A percentile compares a stretch with the other conserved stretches of the same genome.
phyloP scores from a whole-genome alignment of 2,329 filamentous ascomycete genomes.

The Venturia asperata region DNA sequence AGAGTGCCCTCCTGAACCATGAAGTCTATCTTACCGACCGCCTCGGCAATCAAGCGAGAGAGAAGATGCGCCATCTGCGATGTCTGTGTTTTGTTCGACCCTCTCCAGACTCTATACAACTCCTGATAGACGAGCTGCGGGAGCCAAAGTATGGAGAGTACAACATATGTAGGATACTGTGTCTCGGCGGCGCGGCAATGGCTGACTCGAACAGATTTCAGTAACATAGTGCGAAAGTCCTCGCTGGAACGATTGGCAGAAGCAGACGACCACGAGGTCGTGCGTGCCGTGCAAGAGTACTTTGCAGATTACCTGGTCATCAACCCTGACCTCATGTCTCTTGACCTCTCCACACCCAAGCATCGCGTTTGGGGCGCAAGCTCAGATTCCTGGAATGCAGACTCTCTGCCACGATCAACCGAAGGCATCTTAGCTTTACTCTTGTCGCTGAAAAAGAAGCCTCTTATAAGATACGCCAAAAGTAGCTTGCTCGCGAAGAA shows the following conservation, averaged over 20 bases:
- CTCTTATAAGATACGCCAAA: constrained; percentile 86
- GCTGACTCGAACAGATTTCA: constrained; percentile 57
- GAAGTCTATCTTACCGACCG: constrained; percentile 98
- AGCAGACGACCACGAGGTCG: constrained; percentile 94
- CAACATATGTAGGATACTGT: constrained; percentile 58
- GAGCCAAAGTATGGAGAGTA: constrained; percentile 98
- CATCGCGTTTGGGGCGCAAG: constrained; percentile 73
- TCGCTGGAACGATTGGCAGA: constrained; percentile 89
- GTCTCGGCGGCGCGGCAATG: neutral
- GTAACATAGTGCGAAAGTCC: constrained; percentile 95
- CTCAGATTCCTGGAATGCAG: constrained; percentile 84
- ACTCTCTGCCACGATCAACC: constrained; percentile 75
- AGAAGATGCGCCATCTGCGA: constrained; percentile 96
- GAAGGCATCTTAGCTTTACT: constrained; percentile 81
- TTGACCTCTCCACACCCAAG: constrained; percentile 65
- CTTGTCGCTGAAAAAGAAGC: constrained; percentile 91
- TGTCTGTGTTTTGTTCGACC: constrained; percentile 91
- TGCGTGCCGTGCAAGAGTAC: constrained; percentile 87
- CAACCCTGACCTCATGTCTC: constrained; percentile 85
- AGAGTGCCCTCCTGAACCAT: constrained; percentile 89
- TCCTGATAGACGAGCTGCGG: constrained; percentile 87
- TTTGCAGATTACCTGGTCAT: constrained; percentile 95
- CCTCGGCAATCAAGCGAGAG: constrained; percentile 77
- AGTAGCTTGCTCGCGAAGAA: constrained; percentile 88
- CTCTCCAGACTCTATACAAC: constrained; percentile 85